Evolutionary conservation across 257 asterid species (phyloP).

Genomic region (Jaltomata sinuosa): DNA sequence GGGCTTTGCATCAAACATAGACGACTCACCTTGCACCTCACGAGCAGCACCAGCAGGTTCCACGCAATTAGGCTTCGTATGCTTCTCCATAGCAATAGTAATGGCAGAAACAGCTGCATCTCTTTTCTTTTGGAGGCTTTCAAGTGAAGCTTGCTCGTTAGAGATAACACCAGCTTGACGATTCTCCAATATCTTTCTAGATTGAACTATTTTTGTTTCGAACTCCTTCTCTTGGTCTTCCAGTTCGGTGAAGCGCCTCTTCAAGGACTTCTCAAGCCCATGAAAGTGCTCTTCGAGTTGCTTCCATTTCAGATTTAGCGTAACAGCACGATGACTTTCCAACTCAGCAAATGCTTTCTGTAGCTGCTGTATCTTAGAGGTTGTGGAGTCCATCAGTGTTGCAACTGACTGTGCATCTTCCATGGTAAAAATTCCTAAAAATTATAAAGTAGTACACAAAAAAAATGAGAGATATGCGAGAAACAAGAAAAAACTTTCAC

Average conservation of each 20-base stretch:
- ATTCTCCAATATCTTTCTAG: slow-evolving; percentile 60
- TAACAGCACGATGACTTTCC: slow-evolving; percentile 80
- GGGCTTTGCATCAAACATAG: slow-evolving; percentile 27
- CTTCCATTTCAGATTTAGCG: slow-evolving; percentile 89
- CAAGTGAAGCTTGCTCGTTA: slow-evolving; percentile 76
- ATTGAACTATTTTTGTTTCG: slow-evolving; percentile 59
- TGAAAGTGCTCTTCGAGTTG: slow-evolving; percentile 93
- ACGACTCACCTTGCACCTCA: slow-evolving; percentile 34
- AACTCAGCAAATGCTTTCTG: slow-evolving; percentile 97
- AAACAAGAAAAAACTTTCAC: neutral
- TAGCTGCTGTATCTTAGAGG: slow-evolving; percentile 83
- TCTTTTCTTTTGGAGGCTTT: slow-evolving; percentile 89
- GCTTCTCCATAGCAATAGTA: slow-evolving; percentile 48
- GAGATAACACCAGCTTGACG: slow-evolving; percentile 71
- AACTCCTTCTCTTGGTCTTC: slow-evolving; percentile 93
- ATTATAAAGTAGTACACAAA: neutral
- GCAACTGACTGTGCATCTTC: slow-evolving; percentile 53
- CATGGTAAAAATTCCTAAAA: slow-evolving; percentile 42
- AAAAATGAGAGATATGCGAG: neutral
- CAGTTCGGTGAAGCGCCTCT: slow-evolving; percentile 88
- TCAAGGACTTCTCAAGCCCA: slow-evolving; percentile 89
- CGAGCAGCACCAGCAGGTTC: slow-evolving; percentile 15
- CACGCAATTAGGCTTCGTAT: slow-evolving; percentile 30
- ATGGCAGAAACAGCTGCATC: slow-evolving; percentile 92
- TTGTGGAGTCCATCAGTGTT: slow-evolving; percentile 61